Evolutionary conservation across 2,329 filamentous ascomycete genomes (phyloP).

Genomic region (Scopulariopsis brevicaulis): DNA sequence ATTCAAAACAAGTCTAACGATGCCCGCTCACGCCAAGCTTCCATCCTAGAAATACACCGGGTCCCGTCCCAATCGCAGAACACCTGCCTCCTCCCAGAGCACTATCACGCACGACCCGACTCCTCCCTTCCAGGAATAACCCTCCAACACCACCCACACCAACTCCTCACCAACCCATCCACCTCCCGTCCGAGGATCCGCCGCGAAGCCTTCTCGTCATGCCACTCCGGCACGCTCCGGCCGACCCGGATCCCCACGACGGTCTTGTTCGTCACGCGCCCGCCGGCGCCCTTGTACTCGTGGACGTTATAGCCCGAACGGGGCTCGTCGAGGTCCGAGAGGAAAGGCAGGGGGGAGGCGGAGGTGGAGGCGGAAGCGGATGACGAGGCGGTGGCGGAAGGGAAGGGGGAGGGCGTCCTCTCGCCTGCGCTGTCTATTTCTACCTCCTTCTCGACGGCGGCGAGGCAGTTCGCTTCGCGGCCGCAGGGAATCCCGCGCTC

Average conservation of each 20-base stretch:
- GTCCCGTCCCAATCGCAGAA: neutral
- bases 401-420: neutral
- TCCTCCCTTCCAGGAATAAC: slow-evolving; percentile 53
- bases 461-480: slow-evolving; percentile 65
- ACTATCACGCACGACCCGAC: neutral
- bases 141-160: slow-evolving; percentile 86
- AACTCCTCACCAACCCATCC: slow-evolving; percentile 57
- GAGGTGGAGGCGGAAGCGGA: slow-evolving; percentile 8
- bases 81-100: neutral
- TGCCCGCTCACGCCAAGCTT: neutral
- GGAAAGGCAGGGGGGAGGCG: slow-evolving; percentile 9
- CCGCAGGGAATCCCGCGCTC: slow-evolving; percentile 83
- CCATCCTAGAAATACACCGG: neutral
- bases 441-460: slow-evolving; percentile 64
- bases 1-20: neutral
- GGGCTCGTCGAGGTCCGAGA: slow-evolving; percentile 16
- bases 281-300: slow-evolving; percentile 85
- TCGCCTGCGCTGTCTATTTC: slow-evolving; percentile 81
- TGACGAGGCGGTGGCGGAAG: slow-evolving; percentile 15
- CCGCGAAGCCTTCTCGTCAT: slow-evolving; percentile 59
- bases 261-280: slow-evolving; percentile 77
- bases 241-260: slow-evolving; percentile 74
- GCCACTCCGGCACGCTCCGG: slow-evolving; percentile 74
- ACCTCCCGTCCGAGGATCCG: slow-evolving; percentile 61
- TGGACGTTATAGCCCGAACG: slow-evolving; percentile 71